phyloP scores from a whole-genome alignment of 2,329 filamentous ascomycete genomes.

The Fusarium denticulatum region DNA sequence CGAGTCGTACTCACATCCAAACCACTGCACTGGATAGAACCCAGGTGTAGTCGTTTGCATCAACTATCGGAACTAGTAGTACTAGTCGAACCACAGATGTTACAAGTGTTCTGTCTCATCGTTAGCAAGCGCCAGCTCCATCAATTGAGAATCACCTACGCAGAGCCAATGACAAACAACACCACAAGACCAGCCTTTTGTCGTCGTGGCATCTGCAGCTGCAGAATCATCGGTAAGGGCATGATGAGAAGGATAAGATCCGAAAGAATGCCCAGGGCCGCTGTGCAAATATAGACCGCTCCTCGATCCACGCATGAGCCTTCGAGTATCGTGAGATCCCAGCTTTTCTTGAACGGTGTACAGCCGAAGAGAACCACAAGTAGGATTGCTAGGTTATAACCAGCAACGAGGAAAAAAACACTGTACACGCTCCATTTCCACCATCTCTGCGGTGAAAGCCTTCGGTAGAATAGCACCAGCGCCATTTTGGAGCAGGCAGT shows the following conservation, averaged over 20 bases:
- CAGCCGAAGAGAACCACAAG: constrained; percentile 53
- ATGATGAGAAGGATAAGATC: constrained; percentile 58
- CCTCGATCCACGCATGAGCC: constrained; percentile 54
- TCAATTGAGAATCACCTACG: constrained; percentile 26
- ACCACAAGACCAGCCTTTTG: constrained; percentile 57
- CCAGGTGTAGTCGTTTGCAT: constrained; percentile 46
- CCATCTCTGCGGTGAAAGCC: constrained; percentile 48
- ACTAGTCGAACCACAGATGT: constrained; percentile 49
- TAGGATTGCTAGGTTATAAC: constrained; percentile 48
- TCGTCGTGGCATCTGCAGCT: constrained; percentile 55
- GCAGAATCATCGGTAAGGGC: constrained; percentile 57
- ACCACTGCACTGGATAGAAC: constrained; percentile 42
- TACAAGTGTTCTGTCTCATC: constrained; percentile 45
- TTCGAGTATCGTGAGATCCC: constrained; percentile 42
- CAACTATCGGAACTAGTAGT: constrained; percentile 43
- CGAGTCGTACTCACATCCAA: constrained; percentile 42
- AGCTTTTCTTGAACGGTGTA: constrained; percentile 46
- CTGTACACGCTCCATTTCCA: constrained; percentile 47
- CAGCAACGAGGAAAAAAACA: constrained; percentile 45
- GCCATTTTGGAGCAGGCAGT: constrained; percentile 51
- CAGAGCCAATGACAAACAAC: constrained; percentile 58
- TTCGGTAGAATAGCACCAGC: constrained; percentile 52
- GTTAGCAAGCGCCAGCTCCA: neutral
- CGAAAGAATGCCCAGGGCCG: constrained; percentile 58
- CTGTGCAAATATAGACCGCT: constrained; percentile 44